Conservation (phyloP, 2,329 filamentous ascomycete species). For the Hirsutella minnesotensis region DNA sequence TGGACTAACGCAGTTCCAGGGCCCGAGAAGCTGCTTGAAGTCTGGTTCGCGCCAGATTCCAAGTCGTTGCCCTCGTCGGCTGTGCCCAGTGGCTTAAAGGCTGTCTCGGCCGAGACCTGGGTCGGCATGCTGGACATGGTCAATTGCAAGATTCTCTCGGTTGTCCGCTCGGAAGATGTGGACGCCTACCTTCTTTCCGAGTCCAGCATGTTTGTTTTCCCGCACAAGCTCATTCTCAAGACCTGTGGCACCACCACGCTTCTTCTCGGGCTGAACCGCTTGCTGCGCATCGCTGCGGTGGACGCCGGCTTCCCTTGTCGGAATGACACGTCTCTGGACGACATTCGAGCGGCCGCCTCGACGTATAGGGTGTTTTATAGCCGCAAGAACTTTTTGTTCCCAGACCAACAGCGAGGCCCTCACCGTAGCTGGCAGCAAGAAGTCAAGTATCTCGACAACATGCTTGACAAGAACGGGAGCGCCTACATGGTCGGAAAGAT, state of each 20-base stretch:
- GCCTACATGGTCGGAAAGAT: slow-evolving; percentile 99
- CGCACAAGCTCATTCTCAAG: slow-evolving; percentile 98
- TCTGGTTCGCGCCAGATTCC: slow-evolving; percentile 87
- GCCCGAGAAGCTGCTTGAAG: slow-evolving; percentile 94
- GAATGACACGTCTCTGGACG: slow-evolving; percentile 52
- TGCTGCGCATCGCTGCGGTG: slow-evolving; percentile 81
- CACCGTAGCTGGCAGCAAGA: slow-evolving; percentile 98
- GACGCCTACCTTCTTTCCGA: slow-evolving; percentile 96
- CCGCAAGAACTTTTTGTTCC: slow-evolving; percentile 95
- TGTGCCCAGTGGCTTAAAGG: slow-evolving; percentile 70
- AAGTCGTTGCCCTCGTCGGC: slow-evolving; percentile 58
- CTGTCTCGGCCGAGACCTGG: slow-evolving; percentile 74
- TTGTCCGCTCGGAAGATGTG: slow-evolving; percentile 84
- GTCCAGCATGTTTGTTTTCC: slow-evolving; percentile 99
- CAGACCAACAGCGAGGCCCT: slow-evolving; percentile 84
- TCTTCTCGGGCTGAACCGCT: slow-evolving; percentile 75
- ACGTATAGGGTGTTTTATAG: slow-evolving; percentile 98
- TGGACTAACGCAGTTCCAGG: slow-evolving; percentile 33
- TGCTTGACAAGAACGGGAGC: slow-evolving; percentile 84
- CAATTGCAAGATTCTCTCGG: slow-evolving; percentile 95
- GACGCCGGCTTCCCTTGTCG: slow-evolving; percentile 83
- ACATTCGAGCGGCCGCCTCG: slow-evolving; percentile 65
- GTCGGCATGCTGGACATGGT: slow-evolving; percentile 96
- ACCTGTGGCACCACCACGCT: slow-evolving; percentile 96
- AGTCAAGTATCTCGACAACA: slow-evolving; percentile 81